Conservation (phyloP, 768 basidiomycete species). For the Trametes cingulata region DNA sequence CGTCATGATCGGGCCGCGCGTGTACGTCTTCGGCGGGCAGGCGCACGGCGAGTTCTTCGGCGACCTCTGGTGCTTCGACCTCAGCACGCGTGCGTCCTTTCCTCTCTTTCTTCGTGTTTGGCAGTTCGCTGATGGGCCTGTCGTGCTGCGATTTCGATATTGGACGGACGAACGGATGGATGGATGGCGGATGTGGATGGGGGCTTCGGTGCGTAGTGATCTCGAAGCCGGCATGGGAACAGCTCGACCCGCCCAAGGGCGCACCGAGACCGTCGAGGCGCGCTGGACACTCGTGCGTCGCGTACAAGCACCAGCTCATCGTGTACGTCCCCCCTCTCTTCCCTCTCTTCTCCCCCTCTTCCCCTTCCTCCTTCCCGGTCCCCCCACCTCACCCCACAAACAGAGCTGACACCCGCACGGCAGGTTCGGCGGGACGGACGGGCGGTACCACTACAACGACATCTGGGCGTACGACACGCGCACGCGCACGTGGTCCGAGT, state of each 20-base stretch:
- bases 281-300: constrained; percentile 86
- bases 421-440: constrained; percentile 97
- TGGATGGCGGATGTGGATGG: too few relatives aligned
- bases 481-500: constrained; percentile 80
- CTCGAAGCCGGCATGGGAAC: constrained; percentile 76
- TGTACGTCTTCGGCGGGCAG: constrained; percentile 94
- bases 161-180: too few relatives aligned
- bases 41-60: constrained; percentile 88
- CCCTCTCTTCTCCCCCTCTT: too few relatives aligned
- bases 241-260: constrained; percentile 54
- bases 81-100: constrained; percentile 75
- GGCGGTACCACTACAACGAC: constrained; percentile 97
- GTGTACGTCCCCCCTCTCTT: constrained; percentile 16
- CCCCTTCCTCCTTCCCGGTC: too few relatives aligned
- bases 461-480: constrained; percentile 89
- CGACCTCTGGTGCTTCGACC: constrained; percentile 92
- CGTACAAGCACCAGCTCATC: constrained; percentile 55
- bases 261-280: constrained; percentile 67
- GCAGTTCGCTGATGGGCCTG: constrained; percentile 1
- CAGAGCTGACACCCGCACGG: background rate
- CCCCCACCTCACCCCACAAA: background rate
- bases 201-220: constrained; percentile 57
- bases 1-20: constrained; percentile 81
- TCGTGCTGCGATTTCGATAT: too few relatives aligned
- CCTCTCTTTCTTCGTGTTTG: background rate